Evolutionary conservation across 1,284 basidiomycete species (phyloP), one percentile per base, ranked within the genome.

Genomic region (Boletus smithii): DNA sequence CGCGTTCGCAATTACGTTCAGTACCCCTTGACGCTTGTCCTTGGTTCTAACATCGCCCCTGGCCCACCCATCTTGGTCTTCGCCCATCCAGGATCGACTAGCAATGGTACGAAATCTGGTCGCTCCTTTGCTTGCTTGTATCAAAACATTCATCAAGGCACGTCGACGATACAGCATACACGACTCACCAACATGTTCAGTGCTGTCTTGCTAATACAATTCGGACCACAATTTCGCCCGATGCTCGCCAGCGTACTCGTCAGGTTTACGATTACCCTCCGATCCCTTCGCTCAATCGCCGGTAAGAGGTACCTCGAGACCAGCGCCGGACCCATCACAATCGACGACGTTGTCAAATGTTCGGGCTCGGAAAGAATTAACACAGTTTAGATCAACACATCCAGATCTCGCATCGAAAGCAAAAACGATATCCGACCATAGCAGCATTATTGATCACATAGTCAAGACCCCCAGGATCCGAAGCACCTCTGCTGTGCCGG

Each of bases 401-500:
- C 7, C 11, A 30, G 8, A 13, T 27, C 20, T 26, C 26, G 14
- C 32, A 29, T 20, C 10, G n/a, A 11, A 14, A 44, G 30, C 27
- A 26, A 42, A 23, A 8, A 9, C 8, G 24, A 27, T 14, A 14
- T 54, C 54, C 22, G n/a, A 68, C 68, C 33, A 70, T 61, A 8
- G 53, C 69, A 16, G 68, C 65, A 45, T 69, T 71, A 51, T 71
- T 70, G 70, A n/a, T n/a, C n/a, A n/a, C 53, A 36, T 68, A 69
- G 53, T 72, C 67, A 22, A 71, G 50, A 0, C 64, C 62, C 0
- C 45, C 8, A 73, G 49, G 16, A 68, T 51, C 22, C 48, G 45
- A 23, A 53, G 41, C 3, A 63, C 58, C 4, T 46, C 46, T 31
- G 48, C 41, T 23, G 60, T 53, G 2, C 65, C 59, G 8, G 35